phyloP scores from a whole-genome alignment of 768 basidiomycete species.

The Chalciporus piperatus region DNA sequence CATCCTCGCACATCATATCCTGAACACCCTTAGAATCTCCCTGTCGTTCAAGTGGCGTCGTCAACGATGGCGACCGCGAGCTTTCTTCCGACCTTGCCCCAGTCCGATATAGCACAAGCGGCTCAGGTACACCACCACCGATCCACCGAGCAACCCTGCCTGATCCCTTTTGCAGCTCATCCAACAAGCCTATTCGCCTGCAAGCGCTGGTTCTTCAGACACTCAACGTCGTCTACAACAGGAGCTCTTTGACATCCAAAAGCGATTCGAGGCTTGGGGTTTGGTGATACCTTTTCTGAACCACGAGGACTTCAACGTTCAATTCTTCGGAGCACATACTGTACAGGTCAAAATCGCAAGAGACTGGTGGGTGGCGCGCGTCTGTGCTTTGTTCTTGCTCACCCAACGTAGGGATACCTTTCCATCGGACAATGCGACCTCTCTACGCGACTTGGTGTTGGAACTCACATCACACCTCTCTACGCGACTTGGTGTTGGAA shows the following conservation, averaged over 20 bases:
- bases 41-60: not conserved
- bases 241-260: constrained; percentile 75
- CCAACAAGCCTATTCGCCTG: constrained; percentile 61
- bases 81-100: constrained; percentile 54
- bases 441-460: too few species aligned
- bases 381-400: not conserved
- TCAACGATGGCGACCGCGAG: constrained; percentile 21
- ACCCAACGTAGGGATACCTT: constrained; percentile 62
- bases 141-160: constrained; percentile 7
- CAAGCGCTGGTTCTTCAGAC: constrained; percentile 50
- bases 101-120: constrained; percentile 54
- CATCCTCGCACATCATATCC: not conserved
- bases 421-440: constrained; percentile 55
- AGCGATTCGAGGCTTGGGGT: constrained; percentile 79
- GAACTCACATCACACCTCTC: too few species aligned
- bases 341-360: constrained; percentile 90
- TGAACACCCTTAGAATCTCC: not conserved
- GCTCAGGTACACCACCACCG: constrained; percentile 47
- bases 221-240: constrained; percentile 63
- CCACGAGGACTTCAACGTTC: constrained; percentile 74
- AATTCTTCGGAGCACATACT: constrained; percentile 95
- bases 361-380: constrained; percentile 65
- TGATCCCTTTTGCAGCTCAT: constrained; percentile 50
- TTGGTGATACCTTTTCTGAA: constrained; percentile 74
- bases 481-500: constrained; percentile 65